These are phyloP conservation scores for Wickerhamomyces alni DNA, from an alignment of 805 yeast genomes.

Conservation along the genomic window DNA sequence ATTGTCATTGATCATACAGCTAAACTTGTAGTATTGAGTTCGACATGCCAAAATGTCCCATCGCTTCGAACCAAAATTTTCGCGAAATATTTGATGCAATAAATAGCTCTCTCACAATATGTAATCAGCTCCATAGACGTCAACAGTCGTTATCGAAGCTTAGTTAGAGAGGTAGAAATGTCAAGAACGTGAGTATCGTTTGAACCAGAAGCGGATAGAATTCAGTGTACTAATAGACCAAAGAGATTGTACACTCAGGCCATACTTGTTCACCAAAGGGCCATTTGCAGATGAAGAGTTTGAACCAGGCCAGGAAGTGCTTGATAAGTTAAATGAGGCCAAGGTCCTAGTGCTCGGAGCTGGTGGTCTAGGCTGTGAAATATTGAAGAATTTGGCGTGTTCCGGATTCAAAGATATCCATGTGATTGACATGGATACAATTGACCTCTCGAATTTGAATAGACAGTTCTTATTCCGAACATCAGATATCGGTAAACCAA, in stretches of 20 bases:
- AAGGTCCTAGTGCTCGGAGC: conserved; percentile 68
- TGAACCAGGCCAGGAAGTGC: conserved; percentile 26
- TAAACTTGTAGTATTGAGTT: conserved; percentile 7
- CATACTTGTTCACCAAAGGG: conserved; percentile 23
- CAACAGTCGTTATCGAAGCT: too few species aligned
- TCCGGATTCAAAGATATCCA: conserved; percentile 74
- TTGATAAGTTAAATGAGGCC: conserved; percentile 18
- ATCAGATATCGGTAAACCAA: conserved; percentile 78
- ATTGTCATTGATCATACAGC: conserved; percentile 8
- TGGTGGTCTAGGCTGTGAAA: conserved; percentile 93
- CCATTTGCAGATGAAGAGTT: conserved; percentile 31
- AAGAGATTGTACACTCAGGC: conserved; percentile 17
- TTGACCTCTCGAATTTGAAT: conserved; percentile 84
- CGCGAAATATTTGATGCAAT: too few species aligned
- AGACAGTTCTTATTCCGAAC: conserved; percentile 83
- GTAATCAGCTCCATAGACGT: conserved; percentile 22
- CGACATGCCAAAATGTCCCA: too few species aligned
- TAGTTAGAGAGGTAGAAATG: too few species aligned
- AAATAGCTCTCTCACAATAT: too few species aligned
- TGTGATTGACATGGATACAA: conserved; percentile 87
- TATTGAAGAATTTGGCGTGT: conserved; percentile 70
- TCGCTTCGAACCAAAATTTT: too few species aligned
- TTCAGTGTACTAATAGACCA: too few species aligned
- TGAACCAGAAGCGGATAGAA: too few species aligned
- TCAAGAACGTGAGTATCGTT: conserved; percentile 7